Conservation (phyloP, 805 yeast genomes). For the Danielia oregonensis region DNA sequence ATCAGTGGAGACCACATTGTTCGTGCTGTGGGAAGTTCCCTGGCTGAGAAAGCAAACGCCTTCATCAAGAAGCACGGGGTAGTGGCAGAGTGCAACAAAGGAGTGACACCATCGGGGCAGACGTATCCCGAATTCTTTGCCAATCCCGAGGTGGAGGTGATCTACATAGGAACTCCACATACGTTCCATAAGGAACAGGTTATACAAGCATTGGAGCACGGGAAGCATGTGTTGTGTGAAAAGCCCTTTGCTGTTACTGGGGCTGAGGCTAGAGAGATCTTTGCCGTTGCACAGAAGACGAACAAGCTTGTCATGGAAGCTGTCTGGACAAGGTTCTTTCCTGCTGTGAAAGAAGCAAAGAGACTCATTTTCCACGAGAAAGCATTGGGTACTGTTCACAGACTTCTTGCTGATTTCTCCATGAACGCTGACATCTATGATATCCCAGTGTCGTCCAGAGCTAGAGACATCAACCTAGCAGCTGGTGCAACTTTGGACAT, state of each 20-base stretch:
- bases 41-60: slow-evolving; percentile 29
- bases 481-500: slow-evolving; percentile 58
- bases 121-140: slow-evolving; percentile 43
- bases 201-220: slow-evolving; percentile 38
- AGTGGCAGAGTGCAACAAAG: slow-evolving; percentile 19
- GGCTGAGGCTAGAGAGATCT: slow-evolving; percentile 39
- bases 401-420: slow-evolving; percentile 41
- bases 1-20: slow-evolving; percentile 31
- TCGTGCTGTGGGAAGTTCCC: slow-evolving; percentile 38
- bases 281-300: slow-evolving; percentile 41
- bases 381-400: slow-evolving; percentile 43
- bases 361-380: slow-evolving; percentile 36
- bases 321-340: slow-evolving; percentile 56
- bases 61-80: slow-evolving; percentile 24
- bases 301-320: slow-evolving; percentile 55
- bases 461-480: slow-evolving; percentile 44
- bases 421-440: slow-evolving; percentile 28
- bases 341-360: slow-evolving; percentile 35
- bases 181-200: slow-evolving; percentile 46
- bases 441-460: slow-evolving; percentile 25
- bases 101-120: slow-evolving; percentile 21
- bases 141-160: slow-evolving; percentile 43
- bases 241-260: slow-evolving; percentile 51
- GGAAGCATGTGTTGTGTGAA: slow-evolving; percentile 52
- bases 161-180: slow-evolving; percentile 57